Conservation (phyloP, 2,329 filamentous ascomycete genomes). For the Aspergillus sp. region DNA sequence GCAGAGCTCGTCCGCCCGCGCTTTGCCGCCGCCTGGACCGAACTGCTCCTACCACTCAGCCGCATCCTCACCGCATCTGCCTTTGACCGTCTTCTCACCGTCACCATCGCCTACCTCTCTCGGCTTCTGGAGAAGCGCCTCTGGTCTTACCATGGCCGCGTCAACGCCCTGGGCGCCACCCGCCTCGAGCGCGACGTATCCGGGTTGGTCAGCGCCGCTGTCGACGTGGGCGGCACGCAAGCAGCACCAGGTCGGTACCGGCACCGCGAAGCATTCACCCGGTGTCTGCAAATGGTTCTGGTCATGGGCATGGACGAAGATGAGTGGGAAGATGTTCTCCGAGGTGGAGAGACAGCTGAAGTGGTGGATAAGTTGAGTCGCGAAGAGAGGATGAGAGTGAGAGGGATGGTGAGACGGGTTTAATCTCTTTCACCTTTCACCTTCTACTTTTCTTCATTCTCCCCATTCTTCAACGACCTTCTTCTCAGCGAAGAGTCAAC, state of each 20-base stretch:
- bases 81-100: slow-evolving; percentile 73
- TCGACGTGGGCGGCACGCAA: slow-evolving; percentile 40
- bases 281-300: slow-evolving; percentile 77
- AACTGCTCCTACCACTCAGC: slow-evolving; percentile 79
- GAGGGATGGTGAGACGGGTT: slow-evolving; percentile 61
- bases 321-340: slow-evolving; percentile 79
- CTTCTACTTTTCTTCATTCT: neutral
- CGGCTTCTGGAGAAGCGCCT: slow-evolving; percentile 84
- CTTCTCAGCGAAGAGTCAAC: neutral
- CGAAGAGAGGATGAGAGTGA: slow-evolving; percentile 73
- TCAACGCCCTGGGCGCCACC: slow-evolving; percentile 79
- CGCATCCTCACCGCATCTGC: slow-evolving; percentile 79
- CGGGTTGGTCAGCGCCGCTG: slow-evolving; percentile 63
- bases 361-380: slow-evolving; percentile 66
- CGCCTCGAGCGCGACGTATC: slow-evolving; percentile 82
- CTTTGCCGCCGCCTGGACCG: slow-evolving; percentile 84
- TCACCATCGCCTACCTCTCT: slow-evolving; percentile 73
- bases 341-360: slow-evolving; percentile 50
- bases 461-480: too few species aligned
- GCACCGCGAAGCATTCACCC: slow-evolving; percentile 73
- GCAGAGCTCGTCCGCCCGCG: slow-evolving; percentile 71
- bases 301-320: slow-evolving; percentile 94
- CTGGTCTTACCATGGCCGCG: slow-evolving; percentile 74
- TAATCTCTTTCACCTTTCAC: neutral
- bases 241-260: slow-evolving; percentile 62